Evolutionary conservation across 2,329 filamentous ascomycete species (phyloP).

Genomic region (Lasiodiplodia hormozganensis): DNA sequence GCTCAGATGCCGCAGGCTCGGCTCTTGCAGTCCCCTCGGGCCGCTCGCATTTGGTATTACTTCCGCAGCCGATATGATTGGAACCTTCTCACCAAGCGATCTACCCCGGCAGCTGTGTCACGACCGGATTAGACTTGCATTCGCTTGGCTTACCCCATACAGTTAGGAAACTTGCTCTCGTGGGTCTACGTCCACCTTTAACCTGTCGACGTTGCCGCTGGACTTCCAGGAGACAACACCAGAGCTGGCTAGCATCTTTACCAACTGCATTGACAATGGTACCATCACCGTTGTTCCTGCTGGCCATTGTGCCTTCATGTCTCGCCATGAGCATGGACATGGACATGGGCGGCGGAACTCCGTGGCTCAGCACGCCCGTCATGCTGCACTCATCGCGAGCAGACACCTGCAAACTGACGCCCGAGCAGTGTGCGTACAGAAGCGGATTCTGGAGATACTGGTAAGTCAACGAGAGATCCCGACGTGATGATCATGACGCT

Average conservation of each 20-base stretch:
- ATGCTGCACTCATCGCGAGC: conserved; percentile 29
- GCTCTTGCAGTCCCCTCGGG: not conserved
- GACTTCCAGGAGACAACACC: not conserved
- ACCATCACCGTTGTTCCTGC: not conserved
- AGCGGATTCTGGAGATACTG: conserved; percentile 30
- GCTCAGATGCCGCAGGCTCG: not conserved
- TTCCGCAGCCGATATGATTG: conserved; percentile 2
- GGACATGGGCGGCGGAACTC: not conserved
- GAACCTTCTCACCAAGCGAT: not conserved
- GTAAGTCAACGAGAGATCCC: not conserved
- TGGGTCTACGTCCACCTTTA: not conserved
- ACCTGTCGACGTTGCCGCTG: not conserved
- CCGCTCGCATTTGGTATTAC: not conserved
- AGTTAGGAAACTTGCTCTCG: not conserved
- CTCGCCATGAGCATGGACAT: conserved; percentile 13
- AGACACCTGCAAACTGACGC: conserved; percentile 23
- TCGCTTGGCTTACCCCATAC: not conserved
- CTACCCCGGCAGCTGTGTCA: not conserved
- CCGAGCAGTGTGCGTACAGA: conserved; percentile 25
- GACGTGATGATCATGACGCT: not conserved
- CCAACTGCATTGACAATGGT: not conserved
- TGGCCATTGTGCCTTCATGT: not conserved
- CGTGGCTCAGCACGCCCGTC: conserved; percentile 27
- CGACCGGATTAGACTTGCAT: not conserved
- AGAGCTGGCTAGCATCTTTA: not conserved